Evolutionary conservation across 1,284 basidiomycete genomes (phyloP), one percentile per base, ranked within the genome.

Genomic region (Puccinia novopanici): DNA sequence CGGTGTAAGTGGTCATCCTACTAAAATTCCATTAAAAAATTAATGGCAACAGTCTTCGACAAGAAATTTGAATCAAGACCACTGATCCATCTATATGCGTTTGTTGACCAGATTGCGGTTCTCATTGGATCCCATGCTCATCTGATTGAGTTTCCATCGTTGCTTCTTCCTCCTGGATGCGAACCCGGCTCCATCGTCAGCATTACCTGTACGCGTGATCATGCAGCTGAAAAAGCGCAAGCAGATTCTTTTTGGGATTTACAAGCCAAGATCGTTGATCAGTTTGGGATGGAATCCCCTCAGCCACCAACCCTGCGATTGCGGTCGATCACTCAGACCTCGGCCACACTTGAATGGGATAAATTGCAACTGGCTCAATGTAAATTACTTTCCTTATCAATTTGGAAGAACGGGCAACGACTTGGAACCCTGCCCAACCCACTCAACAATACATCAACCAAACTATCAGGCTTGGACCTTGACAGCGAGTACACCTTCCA

Each of bases 181-280:
- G 91, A 92, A 3, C 90, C 94, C 0, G 95, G 95, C 12, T 96
- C 94, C n/a, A 97, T 98, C 83, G 93, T 98, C 83, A 96, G 94
- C 84, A 98, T 98, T 85, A 91, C 93, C 6, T 93, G 97, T 19
- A 89, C 93, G 82, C 90, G 94, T 82, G 96, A 98, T 85, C 86
- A 90, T 42, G 85, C 88, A 0, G 94, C 95, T 82, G 95, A 98
- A 86, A 90, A 91, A 84, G 89, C 90, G 82, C 89, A 93, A 81
- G 91, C 93, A 82, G 86, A 88, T 3, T 91, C 92, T 30, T 97
- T 98, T 85, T 92, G 90, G 91, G 86, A 89, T 1, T 88, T 98
- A 59, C 95, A 98, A 86, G 88, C 90, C 40, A 88, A 91, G 22
- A 95, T 98, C 77, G 84, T 94, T 37, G 87, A 91, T 12, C 89